A percentile compares a stretch with the other conserved stretches of the same genome.
Conservation (phyloP, 352 stramenopile species). For the Phytophthora pistaciae region DNA sequence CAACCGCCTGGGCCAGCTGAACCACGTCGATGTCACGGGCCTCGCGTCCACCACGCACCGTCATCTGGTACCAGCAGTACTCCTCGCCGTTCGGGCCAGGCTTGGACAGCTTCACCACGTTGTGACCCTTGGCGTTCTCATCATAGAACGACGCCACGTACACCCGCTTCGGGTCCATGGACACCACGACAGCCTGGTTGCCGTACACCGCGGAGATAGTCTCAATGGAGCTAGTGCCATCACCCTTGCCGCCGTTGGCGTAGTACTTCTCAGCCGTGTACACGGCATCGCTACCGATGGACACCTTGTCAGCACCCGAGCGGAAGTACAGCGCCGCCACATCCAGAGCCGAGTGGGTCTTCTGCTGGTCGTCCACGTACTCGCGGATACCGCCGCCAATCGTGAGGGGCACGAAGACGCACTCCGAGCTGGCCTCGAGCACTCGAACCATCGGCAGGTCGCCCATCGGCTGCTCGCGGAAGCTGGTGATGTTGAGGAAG, state of each 20-base stretch:
- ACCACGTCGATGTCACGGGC: conserved; percentile 89
- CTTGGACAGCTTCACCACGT: conserved; percentile 76
- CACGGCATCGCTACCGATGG: conserved; percentile 97
- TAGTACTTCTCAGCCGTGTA: conserved; percentile 94
- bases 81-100: conserved; percentile 94
- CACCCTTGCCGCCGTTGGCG: conserved; percentile 71
- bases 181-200: conserved; percentile 98
- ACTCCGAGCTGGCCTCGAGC: conserved; percentile 94
- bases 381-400: conserved; percentile 98
- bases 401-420: conserved; percentile 98
- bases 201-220: conserved; percentile 97
- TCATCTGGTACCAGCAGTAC: conserved; percentile 99
- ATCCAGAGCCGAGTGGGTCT: conserved; percentile 93
- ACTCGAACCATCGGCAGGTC: conserved; percentile 98
- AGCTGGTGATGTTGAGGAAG: conserved; percentile 99
- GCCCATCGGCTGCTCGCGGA: conserved; percentile 96
- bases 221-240: conserved; percentile 93
- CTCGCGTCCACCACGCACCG: conserved; percentile 96
- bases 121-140: conserved; percentile 62
- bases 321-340: conserved; percentile 97
- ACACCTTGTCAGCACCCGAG: conserved; percentile 98
- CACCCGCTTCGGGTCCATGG: conserved; percentile 94
- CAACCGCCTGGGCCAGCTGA: conserved; percentile 85
- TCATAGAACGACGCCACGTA: conserved; percentile 88
- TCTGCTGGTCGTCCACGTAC: conserved; percentile 93